Percentiles rank a stretch among this genome's conserved stretches.
Conservation (phyloP, 306 rosid species). For the Cucurbita moschata region DNA sequence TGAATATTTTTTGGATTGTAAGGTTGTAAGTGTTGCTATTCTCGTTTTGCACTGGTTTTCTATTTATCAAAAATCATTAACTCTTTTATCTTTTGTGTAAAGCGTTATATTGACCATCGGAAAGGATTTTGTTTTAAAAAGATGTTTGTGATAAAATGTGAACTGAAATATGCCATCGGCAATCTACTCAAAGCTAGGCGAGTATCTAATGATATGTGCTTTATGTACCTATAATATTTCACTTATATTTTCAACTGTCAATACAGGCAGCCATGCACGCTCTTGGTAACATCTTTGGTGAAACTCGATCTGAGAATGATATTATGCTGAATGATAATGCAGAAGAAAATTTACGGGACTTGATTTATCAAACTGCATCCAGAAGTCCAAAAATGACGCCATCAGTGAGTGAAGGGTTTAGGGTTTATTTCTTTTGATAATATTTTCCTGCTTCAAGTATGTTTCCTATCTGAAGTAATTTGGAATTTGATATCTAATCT, state of each 20-base stretch:
- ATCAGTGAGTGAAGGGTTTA: conserved; percentile 37
- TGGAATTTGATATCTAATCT: neutral
- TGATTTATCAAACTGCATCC: conserved; percentile 54
- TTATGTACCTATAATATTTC: neutral
- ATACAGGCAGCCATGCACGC: conserved; percentile 76
- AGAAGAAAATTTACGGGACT: conserved; percentile 51
- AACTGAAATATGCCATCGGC: neutral
- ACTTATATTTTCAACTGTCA: neutral
- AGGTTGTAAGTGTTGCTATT: neutral
- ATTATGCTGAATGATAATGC: conserved; percentile 41
- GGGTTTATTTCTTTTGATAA: conserved; percentile 4
- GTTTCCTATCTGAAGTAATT: neutral
- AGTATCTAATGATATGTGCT: neutral
- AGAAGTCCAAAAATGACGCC: conserved; percentile 64
- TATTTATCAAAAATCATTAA: neutral
- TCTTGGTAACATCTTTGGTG: conserved; percentile 70
- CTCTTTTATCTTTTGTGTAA: neutral
- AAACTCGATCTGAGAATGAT: conserved; percentile 42
- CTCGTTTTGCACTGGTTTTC: neutral
- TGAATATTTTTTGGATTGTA: neutral
- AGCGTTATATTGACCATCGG: neutral
- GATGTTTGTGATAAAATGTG: neutral
- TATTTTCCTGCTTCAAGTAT: neutral
- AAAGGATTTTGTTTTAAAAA: neutral
- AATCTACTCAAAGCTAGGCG: neutral